These are phyloP conservation scores for Tylopilus felleus DNA, from an alignment of 768 basidiomycete species.

Conservation along the genomic window DNA sequence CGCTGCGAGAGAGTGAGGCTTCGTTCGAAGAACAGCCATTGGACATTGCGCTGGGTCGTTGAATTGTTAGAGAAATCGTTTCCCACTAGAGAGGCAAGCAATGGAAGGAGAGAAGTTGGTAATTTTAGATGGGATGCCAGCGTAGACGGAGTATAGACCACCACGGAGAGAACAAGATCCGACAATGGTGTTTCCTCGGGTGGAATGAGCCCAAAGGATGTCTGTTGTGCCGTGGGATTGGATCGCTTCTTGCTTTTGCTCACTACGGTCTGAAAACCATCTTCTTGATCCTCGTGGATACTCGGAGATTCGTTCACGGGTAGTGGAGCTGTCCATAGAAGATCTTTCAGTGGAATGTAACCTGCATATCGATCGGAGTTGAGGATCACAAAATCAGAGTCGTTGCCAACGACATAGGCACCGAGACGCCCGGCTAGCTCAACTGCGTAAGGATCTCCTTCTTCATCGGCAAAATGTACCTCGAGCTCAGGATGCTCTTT, in stretches of 20 bases:
- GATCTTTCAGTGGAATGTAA: conserved; percentile 72
- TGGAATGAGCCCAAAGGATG: conserved; percentile 45
- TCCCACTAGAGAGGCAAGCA: conserved; percentile 75
- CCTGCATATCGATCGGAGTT: conserved; percentile 75
- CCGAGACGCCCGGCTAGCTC: conserved; percentile 72
- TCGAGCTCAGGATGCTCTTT: conserved; percentile 39
- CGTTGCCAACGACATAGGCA: conserved; percentile 73
- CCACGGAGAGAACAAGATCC: conserved; percentile 49
- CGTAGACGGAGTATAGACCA: conserved; percentile 55
- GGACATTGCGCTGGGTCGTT: conserved; percentile 47
- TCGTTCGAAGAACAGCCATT: conserved; percentile 66
- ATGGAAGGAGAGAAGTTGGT: conserved; percentile 68
- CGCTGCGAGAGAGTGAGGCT: conserved; percentile 56
- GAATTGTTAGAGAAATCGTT: conserved; percentile 70
- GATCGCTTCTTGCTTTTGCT: conserved; percentile 49
- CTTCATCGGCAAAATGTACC: conserved; percentile 74
- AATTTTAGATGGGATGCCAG: conserved; percentile 66
- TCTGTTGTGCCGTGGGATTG: conserved; percentile 26
- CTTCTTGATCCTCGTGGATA: conserved; percentile 37
- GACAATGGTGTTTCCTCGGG: conserved; percentile 38
- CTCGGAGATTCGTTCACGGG: conserved; percentile 22
- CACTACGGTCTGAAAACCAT: conserved; percentile 59
- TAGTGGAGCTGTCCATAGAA: conserved; percentile 54
- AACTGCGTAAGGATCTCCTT: conserved; percentile 82
- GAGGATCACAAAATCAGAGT: conserved; percentile 81